phyloP scores from a whole-genome alignment of 164 flowering plant genomes.

The Kingdonia uniflora region DNA sequence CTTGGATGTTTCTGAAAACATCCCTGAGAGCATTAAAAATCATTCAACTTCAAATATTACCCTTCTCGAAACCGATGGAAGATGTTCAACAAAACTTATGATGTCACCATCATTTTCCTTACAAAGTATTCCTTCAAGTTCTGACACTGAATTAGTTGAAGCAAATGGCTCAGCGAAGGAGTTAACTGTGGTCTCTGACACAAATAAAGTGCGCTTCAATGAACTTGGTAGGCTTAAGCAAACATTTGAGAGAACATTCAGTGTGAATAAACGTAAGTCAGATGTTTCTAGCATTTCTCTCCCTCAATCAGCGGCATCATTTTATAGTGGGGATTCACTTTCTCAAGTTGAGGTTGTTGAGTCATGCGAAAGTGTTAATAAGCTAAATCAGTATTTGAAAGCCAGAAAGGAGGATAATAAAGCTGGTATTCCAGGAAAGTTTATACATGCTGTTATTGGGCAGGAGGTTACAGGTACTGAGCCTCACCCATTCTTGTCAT shows the following conservation, averaged over 20 bases:
- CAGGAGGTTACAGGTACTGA: constrained; percentile 41
- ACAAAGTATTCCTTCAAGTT: constrained; percentile 11
- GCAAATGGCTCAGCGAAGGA: constrained; percentile 5
- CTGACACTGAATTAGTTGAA: constrained; percentile 8
- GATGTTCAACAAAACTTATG: constrained; percentile 14
- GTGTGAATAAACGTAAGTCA: constrained; percentile 13
- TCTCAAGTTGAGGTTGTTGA: constrained; percentile 36
- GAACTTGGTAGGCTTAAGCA: constrained; percentile 8
- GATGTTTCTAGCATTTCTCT: constrained; percentile 27
- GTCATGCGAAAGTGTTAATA: constrained; percentile 31
- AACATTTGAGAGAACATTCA: constrained; percentile 24
- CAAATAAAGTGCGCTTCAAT: constrained; percentile 9
- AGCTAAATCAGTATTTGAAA: constrained; percentile 35
- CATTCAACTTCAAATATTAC: constrained; percentile 17
- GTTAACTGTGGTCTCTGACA: constrained; percentile 8
- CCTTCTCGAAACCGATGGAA: constrained; percentile 16
- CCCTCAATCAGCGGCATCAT: constrained; percentile 54
- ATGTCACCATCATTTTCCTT: constrained; percentile 14
- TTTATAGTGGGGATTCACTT: constrained; percentile 30
- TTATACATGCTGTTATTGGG: constrained; percentile 56
- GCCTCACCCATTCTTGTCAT: background rate
- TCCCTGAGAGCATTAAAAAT: constrained; percentile 9
- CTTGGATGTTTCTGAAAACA: constrained; percentile 12
- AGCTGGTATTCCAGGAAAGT: constrained; percentile 57
- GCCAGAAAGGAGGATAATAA: constrained; percentile 34